Conservation (phyloP, 1,284 basidiomycete species). For the Leccinum fallax region DNA sequence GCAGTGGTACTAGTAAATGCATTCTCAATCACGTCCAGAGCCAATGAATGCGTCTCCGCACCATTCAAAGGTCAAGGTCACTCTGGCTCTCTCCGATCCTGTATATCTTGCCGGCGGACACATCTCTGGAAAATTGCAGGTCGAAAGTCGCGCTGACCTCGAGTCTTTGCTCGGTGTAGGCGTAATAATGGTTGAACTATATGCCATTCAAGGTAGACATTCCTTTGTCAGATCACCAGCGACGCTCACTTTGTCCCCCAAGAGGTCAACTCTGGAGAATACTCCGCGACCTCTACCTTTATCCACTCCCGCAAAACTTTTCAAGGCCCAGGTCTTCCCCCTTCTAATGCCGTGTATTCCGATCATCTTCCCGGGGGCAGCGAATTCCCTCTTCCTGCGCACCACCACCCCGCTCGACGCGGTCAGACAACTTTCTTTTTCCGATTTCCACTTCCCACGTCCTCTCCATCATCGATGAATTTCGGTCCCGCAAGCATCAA, state of each 20-base stretch:
- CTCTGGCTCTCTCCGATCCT: conserved; percentile 56
- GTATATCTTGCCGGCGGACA: conserved; percentile 63
- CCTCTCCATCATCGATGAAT: conserved; percentile 66
- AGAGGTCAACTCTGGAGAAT: conserved; percentile 76
- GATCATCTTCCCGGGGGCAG: conserved; percentile 49
- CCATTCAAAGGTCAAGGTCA: conserved; percentile 74
- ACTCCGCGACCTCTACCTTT: conserved; percentile 76
- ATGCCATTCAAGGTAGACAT: conserved; percentile 65
- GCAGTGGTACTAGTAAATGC: conserved; percentile 19
- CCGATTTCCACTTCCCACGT: conserved; percentile 62
- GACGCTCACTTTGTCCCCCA: conserved; percentile 7
- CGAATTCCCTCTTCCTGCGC: conserved; percentile 57
- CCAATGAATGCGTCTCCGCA: conserved; percentile 77
- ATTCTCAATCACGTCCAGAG: conserved; percentile 47
- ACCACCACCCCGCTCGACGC: conserved; percentile 67
- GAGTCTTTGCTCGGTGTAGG: conserved; percentile 65
- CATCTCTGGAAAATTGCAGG: conserved; percentile 72
- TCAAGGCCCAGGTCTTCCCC: conserved; percentile 77
- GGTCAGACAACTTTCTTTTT: conserved; percentile 77
- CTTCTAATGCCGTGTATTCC: conserved; percentile 74
- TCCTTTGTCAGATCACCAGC: not conserved
- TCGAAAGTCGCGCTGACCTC: conserved; percentile 70
- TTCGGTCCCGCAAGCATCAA: conserved; percentile 67
- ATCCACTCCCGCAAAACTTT: conserved; percentile 67
- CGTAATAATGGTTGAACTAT: conserved; percentile 72